Conservation (phyloP, 2,329 filamentous ascomycete species). For the Hypocreales sp. region DNA sequence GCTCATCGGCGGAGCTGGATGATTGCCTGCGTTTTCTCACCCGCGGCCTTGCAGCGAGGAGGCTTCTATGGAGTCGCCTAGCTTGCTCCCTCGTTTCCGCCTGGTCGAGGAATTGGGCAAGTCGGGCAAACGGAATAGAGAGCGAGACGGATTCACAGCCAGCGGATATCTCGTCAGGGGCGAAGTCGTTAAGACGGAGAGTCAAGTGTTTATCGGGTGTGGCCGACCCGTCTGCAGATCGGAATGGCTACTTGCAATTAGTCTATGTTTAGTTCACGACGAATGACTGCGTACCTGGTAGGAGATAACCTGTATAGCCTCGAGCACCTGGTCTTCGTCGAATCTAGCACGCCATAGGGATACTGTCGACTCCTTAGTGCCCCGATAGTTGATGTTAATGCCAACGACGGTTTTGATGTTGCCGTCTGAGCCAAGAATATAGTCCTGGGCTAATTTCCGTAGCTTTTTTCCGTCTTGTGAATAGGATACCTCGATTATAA, state of each 20-base stretch:
- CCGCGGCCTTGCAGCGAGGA: background rate
- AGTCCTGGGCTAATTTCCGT: constrained; percentile 6
- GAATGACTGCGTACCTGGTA: no score
- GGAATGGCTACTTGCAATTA: background rate
- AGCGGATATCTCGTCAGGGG: background rate
- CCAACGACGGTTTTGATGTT: constrained; percentile 7
- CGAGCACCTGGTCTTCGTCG: background rate
- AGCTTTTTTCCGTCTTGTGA: no score
- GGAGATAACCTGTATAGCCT: background rate
- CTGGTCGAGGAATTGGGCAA: background rate
- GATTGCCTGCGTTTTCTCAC: background rate
- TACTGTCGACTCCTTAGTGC: constrained; percentile 4
- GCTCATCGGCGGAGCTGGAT: background rate
- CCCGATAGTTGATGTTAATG: constrained; percentile 5
- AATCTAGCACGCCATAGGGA: constrained; percentile 3
- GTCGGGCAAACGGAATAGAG: background rate
- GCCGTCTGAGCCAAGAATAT: constrained; percentile 7
- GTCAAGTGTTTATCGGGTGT: background rate
- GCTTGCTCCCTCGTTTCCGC: no score
- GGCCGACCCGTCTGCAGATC: background rate
- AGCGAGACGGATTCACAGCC: background rate
- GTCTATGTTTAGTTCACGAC: no score
- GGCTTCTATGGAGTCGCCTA: no score
- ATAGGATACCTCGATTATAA: constrained; percentile 8
- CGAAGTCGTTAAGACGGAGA: background rate